These are phyloP conservation scores for Ustulina deusta DNA, from an alignment of 2,329 filamentous ascomycete genomes.

Conservation along the genomic window DNA sequence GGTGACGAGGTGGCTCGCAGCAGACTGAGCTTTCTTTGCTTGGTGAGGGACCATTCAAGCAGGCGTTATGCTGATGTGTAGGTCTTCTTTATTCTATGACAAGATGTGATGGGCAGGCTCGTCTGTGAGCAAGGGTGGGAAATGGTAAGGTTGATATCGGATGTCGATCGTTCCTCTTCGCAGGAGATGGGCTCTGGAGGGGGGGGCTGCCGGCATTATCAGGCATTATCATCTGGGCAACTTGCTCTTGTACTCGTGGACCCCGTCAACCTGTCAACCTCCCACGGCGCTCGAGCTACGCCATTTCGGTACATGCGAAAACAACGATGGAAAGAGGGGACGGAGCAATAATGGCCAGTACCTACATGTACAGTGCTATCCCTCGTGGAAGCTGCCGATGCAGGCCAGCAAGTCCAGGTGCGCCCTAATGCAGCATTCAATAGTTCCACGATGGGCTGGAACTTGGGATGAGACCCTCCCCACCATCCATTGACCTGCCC, in stretches of 20 bases:
- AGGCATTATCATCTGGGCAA: slow-evolving; percentile 39
- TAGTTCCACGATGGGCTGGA: slow-evolving; percentile 43
- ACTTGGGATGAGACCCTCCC: slow-evolving; percentile 37
- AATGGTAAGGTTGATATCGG: slow-evolving; percentile 34
- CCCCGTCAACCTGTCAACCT: slow-evolving; percentile 23
- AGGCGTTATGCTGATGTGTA: slow-evolving; percentile 17
- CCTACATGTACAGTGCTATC: slow-evolving; percentile 16
- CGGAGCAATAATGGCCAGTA: slow-evolving; percentile 31
- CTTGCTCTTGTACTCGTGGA: slow-evolving; percentile 33
- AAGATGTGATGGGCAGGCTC: slow-evolving; percentile 19
- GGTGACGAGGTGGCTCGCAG: slow-evolving; percentile 7
- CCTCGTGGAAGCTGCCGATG: slow-evolving; percentile 41
- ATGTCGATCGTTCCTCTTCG: slow-evolving; percentile 40
- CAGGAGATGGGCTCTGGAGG: slow-evolving; percentile 16
- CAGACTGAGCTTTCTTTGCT: slow-evolving; percentile 10
- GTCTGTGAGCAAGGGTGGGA: slow-evolving; percentile 21
- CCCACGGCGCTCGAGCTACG: slow-evolving; percentile 30
- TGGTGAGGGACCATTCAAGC: slow-evolving; percentile 9
- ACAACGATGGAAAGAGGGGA: slow-evolving; percentile 33
- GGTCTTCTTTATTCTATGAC: slow-evolving; percentile 15
- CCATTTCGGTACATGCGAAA: slow-evolving; percentile 30
- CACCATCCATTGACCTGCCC: slow-evolving; percentile 36
- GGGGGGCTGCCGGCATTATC: slow-evolving; percentile 39
- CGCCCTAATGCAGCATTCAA: slow-evolving; percentile 45
- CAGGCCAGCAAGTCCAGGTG: slow-evolving; percentile 37